Conservation (phyloP, 1,139 yeast genomes). For the Dujonia santamariae region DNA sequence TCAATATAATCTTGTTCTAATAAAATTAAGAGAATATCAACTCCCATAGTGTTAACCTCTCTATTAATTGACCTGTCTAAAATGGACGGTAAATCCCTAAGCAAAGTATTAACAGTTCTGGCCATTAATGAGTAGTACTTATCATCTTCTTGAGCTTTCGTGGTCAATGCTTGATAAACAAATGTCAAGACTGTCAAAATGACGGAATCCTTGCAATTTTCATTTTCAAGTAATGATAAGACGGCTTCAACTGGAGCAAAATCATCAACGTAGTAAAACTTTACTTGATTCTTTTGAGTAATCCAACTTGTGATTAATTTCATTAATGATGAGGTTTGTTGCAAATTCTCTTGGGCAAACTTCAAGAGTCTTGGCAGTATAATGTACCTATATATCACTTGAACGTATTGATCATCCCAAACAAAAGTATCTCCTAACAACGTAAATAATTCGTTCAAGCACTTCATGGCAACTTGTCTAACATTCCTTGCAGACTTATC, state of each 20-base stretch:
- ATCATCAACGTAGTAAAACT: slow-evolving; percentile 56
- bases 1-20: slow-evolving; percentile 61
- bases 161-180: slow-evolving; percentile 40
- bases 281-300: slow-evolving; percentile 42
- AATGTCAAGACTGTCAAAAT: slow-evolving; percentile 56
- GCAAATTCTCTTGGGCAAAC: slow-evolving; percentile 76
- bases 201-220: slow-evolving; percentile 67
- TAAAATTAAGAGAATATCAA: slow-evolving; percentile 51
- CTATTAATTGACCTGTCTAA: slow-evolving; percentile 42
- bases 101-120: slow-evolving; percentile 53
- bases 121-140: slow-evolving; percentile 48
- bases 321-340: slow-evolving; percentile 78
- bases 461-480: slow-evolving; percentile 61
- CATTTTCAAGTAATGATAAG: slow-evolving; percentile 50
- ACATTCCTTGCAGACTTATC: slow-evolving; percentile 43
- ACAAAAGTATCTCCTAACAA: slow-evolving; percentile 43
- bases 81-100: slow-evolving; percentile 49
- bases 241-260: slow-evolving; percentile 55
- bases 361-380: slow-evolving; percentile 63
- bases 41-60: slow-evolving; percentile 51
- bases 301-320: slow-evolving; percentile 67
- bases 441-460: slow-evolving; percentile 50
- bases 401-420: slow-evolving; percentile 55
- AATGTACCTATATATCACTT: slow-evolving; percentile 49
- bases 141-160: slow-evolving; percentile 17